A percentile compares a stretch with the other conserved stretches of the same genome.
These are phyloP conservation scores for Balamuthia mandrillaris DNA, from an alignment of 208 protist species.

Conservation along the genomic window DNA sequence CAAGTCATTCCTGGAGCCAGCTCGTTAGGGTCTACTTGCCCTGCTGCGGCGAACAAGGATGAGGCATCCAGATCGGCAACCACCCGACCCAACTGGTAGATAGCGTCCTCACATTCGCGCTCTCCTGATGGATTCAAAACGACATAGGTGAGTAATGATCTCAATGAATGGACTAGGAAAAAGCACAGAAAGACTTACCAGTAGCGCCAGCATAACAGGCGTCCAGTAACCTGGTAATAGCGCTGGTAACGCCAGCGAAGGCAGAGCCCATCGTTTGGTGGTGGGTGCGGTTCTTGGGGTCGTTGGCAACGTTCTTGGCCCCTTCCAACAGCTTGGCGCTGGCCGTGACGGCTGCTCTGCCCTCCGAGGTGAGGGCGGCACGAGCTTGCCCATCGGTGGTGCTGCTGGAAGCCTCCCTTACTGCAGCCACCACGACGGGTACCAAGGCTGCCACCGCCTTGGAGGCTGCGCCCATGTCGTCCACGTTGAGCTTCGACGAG, in stretches of 20 bases:
- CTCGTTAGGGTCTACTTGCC: not conserved
- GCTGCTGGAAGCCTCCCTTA: not conserved
- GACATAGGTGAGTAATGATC: no score
- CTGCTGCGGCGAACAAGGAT: constrained; percentile 15
- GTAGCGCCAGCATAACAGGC: constrained; percentile 2
- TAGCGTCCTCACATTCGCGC: constrained; percentile 24
- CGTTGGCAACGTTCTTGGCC: not conserved
- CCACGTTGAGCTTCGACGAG: constrained; percentile 7
- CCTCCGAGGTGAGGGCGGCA: not conserved
- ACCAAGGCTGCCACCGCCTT: constrained; percentile 4
- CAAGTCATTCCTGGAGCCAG: not conserved
- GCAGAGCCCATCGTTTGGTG: not conserved
- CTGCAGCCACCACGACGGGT: not conserved
- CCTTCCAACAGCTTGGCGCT: not conserved
- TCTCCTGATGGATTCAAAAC: no score
- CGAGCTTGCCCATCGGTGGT: not conserved
- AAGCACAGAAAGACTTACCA: no score
- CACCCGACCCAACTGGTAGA: not conserved
- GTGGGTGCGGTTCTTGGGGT: constrained; percentile 35
- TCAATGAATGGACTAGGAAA: no score
- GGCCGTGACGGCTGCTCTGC: not conserved
- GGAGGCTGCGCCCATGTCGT: not conserved
- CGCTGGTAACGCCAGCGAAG: not conserved
- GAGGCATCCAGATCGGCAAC: constrained; percentile 30
- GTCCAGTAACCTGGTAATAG: not conserved